These are phyloP conservation scores for Amoebophrya sp. DNA, from an alignment of 169 alveolate genomes.

Conservation along the genomic window DNA sequence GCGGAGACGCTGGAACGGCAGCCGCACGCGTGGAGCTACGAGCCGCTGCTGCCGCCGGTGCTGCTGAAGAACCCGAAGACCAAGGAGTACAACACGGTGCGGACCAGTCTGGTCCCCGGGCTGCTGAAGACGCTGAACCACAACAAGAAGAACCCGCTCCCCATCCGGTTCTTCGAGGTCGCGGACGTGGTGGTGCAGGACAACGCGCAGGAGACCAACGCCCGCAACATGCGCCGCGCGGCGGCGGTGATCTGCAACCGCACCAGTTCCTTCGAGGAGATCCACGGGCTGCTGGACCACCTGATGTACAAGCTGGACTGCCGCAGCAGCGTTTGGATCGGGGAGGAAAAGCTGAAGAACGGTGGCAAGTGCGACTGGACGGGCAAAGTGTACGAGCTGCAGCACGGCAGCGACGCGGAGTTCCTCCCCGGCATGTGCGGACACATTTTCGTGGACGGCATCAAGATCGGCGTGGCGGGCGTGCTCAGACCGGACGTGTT, in stretches of 20 bases:
- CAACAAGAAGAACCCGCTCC: slow-evolving; percentile 58
- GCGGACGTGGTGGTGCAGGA: slow-evolving; percentile 5
- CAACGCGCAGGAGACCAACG: background rate
- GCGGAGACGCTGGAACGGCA: background rate
- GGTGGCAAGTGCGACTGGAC: background rate
- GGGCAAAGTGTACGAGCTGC: background rate
- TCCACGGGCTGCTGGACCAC: background rate
- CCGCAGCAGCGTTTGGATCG: background rate
- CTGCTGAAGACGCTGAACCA: slow-evolving; percentile 58
- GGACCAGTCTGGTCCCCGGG: slow-evolving; percentile 74
- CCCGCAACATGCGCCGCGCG: background rate
- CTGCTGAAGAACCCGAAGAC: slow-evolving; percentile 65
- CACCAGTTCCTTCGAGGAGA: background rate
- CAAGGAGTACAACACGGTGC: slow-evolving; percentile 61
- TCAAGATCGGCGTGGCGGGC: background rate
- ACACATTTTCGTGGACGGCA: background rate
- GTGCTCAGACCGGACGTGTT: background rate
- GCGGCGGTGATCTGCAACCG: background rate
- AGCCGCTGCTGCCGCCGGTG: slow-evolving; percentile 54
- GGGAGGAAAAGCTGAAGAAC: background rate
- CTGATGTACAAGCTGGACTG: background rate
- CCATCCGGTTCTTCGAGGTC: slow-evolving; percentile 67
- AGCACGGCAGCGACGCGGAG: background rate
- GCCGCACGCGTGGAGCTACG: background rate
- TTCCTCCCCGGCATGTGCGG: slow-evolving; percentile 17